Conservation (phyloP, 2,329 filamentous ascomycete genomes). For the Catunica adiposa region DNA sequence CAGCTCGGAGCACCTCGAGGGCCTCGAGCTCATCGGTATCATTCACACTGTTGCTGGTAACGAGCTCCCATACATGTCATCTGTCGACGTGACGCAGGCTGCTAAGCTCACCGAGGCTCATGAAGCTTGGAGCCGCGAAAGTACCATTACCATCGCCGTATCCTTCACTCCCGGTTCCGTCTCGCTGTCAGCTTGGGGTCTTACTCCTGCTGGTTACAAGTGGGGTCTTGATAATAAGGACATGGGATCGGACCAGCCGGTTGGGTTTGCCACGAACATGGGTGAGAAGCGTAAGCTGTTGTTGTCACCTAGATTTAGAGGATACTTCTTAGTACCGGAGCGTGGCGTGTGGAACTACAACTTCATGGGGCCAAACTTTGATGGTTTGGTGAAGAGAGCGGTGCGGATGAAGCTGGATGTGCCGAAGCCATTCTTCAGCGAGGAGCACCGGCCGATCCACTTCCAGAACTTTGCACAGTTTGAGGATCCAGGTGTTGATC, state of each 20-base stretch:
- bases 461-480: slow-evolving; percentile 96
- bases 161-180: slow-evolving; percentile 95
- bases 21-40: slow-evolving; percentile 77
- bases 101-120: slow-evolving; percentile 77
- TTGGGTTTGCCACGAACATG: slow-evolving; percentile 82
- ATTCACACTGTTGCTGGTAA: slow-evolving; percentile 94
- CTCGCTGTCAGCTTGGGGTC: slow-evolving; percentile 80
- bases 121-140: slow-evolving; percentile 58
- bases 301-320: slow-evolving; percentile 81
- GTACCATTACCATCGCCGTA: slow-evolving; percentile 86
- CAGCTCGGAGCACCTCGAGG: slow-evolving; percentile 75
- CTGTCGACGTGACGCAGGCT: slow-evolving; percentile 86
- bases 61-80: slow-evolving; percentile 91
- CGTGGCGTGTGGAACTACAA: slow-evolving; percentile 90
- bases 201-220: slow-evolving; percentile 83
- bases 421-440: slow-evolving; percentile 77
- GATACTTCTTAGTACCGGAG: slow-evolving; percentile 92
- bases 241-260: slow-evolving; percentile 75
- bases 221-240: slow-evolving; percentile 97
- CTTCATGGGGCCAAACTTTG: slow-evolving; percentile 87
- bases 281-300: slow-evolving; percentile 91
- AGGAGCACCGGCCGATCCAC: slow-evolving; percentile 79
- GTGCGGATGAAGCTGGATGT: slow-evolving; percentile 90
- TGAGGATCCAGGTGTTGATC: slow-evolving; percentile 91
- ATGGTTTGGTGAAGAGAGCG: slow-evolving; percentile 63